phyloP scores from a whole-genome alignment of 768 basidiomycete genomes.

The Boletus speciosus region DNA sequence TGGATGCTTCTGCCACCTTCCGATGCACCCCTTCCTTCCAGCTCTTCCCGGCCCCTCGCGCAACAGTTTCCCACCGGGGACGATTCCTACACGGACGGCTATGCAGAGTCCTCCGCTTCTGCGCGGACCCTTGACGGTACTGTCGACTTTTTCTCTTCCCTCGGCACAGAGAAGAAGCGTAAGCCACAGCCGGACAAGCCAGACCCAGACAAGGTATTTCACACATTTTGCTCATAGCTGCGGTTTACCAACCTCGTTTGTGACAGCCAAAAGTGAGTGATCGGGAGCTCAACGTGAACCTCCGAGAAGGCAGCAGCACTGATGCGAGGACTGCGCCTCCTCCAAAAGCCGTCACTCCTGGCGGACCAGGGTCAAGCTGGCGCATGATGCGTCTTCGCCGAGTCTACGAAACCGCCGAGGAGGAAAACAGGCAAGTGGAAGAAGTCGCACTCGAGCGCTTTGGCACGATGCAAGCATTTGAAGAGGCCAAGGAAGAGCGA shows the following conservation, averaged over 20 bases:
- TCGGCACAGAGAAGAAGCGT: constrained; percentile 80
- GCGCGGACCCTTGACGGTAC: constrained; percentile 51
- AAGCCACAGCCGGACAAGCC: constrained; percentile 55
- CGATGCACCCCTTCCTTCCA: constrained; percentile 26
- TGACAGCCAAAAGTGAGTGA: constrained; percentile 57
- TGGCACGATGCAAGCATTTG: constrained; percentile 78
- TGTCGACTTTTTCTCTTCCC: constrained; percentile 85
- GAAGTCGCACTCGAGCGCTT: constrained; percentile 88
- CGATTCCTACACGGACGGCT: constrained; percentile 62
- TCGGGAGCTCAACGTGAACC: constrained; percentile 59
- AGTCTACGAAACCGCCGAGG: constrained; percentile 86
- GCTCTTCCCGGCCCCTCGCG: constrained; percentile 29
- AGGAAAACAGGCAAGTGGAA: constrained; percentile 69
- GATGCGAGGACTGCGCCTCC: constrained; percentile 38
- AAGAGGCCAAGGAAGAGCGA: constrained; percentile 86
- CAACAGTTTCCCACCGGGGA: constrained; percentile 33
- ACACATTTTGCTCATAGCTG: not conserved
- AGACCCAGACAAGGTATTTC: constrained; percentile 66
- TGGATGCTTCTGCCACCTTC: constrained; percentile 78
- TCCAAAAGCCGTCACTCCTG: constrained; percentile 59
- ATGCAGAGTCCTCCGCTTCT: constrained; percentile 48
- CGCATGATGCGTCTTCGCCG: constrained; percentile 95
- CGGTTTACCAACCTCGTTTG: constrained; percentile 5
- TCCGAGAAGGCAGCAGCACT: constrained; percentile 43
- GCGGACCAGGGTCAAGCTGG: constrained; percentile 93